phyloP scores from a whole-genome alignment of 2,329 filamentous ascomycete genomes.

The Mycosphaerella sp. region DNA sequence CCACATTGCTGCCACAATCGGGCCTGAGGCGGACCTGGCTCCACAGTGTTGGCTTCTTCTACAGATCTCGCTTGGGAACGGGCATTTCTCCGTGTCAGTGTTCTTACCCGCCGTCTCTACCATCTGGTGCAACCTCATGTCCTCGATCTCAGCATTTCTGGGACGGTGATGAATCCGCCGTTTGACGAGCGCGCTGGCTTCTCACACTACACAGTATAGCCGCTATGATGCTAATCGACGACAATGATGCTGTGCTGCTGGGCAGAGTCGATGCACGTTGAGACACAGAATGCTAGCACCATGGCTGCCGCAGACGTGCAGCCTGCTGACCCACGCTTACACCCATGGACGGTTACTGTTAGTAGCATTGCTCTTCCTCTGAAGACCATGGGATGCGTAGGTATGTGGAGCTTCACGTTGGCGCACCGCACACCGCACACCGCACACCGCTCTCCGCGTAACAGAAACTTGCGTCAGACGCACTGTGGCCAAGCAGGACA shows the following conservation, averaged over 20 bases:
- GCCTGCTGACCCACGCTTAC: no score
- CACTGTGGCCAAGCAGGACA: no score
- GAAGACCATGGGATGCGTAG: no score
- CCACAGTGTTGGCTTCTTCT: not conserved
- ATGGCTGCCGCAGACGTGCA: not conserved
- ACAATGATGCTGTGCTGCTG: not conserved
- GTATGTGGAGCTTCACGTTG: no score
- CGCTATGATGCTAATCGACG: not conserved
- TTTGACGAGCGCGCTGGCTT: not conserved
- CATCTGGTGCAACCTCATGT: not conserved
- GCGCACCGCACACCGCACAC: no score
- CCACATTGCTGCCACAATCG: not conserved
- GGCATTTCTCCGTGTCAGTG: not conserved
- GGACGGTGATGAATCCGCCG: not conserved
- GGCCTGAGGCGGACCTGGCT: conserved; percentile 3
- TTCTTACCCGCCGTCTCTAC: not conserved
- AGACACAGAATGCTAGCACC: not conserved
- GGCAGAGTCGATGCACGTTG: not conserved
- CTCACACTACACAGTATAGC: not conserved
- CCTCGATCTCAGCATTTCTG: not conserved
- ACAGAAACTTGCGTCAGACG: no score
- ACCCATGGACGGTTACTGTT: no score
- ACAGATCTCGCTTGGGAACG: not conserved
- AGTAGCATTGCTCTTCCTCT: no score
- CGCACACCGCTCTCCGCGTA: no score